These are phyloP conservation scores for Auriscalpium microsporum DNA, from an alignment of 768 basidiomycete species.

Conservation along the genomic window DNA sequence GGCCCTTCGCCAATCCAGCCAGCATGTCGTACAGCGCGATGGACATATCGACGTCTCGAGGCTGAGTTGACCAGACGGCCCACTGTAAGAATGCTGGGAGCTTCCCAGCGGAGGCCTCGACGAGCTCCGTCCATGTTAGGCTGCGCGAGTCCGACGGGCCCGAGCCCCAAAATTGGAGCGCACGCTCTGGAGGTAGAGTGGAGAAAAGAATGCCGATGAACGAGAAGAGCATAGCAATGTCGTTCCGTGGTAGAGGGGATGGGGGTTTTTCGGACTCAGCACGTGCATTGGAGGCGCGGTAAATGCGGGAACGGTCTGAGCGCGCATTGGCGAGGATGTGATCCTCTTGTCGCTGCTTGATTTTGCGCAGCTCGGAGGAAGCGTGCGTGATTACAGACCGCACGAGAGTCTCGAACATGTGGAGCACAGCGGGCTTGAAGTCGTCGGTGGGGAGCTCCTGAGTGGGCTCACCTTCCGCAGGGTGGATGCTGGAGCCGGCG, in stretches of 20 bases:
- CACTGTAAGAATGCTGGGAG: conserved; percentile 78
- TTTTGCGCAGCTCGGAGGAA: conserved; percentile 73
- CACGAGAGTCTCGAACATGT: conserved; percentile 62
- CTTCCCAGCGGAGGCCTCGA: conserved; percentile 55
- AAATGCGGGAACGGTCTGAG: conserved; percentile 49
- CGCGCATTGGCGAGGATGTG: conserved; percentile 58
- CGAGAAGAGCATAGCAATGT: conserved; percentile 76
- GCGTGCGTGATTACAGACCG: conserved; percentile 67
- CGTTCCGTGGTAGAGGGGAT: conserved; percentile 53
- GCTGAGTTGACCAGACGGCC: conserved; percentile 81
- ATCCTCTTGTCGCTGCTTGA: conserved; percentile 89
- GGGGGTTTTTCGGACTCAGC: conserved; percentile 24
- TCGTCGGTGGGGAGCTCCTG: conserved; percentile 34
- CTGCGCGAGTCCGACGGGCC: conserved; percentile 33
- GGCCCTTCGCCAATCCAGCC: conserved; percentile 72
- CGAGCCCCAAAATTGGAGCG: conserved; percentile 79
- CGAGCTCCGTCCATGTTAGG: conserved; percentile 45
- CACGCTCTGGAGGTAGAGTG: conserved; percentile 63
- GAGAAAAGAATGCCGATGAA: conserved; percentile 79
- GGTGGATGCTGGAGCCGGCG: conserved; percentile 15
- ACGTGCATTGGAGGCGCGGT: conserved; percentile 30
- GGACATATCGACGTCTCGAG: conserved; percentile 62
- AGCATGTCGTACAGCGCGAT: conserved; percentile 87
- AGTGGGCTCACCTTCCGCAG: conserved; percentile 29
- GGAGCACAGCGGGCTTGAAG: conserved; percentile 49